phyloP scores from a whole-genome alignment of 495 filamentous ascomycete genomes.

The Bacidia gigantensis region DNA sequence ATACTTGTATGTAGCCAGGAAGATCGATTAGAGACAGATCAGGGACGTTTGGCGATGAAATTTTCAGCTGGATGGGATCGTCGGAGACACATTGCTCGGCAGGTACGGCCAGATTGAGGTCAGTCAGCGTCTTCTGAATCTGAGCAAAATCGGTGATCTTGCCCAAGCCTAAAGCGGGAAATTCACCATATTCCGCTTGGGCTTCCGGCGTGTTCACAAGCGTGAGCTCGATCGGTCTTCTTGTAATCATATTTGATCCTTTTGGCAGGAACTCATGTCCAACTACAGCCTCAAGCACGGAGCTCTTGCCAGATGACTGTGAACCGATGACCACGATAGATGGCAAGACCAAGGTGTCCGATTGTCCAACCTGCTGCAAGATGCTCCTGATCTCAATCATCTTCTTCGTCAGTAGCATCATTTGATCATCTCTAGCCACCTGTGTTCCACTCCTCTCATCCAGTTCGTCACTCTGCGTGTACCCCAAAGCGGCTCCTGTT shows the following conservation, averaged over 20 bases:
- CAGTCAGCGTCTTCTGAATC: constrained; percentile 85
- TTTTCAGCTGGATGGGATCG: constrained; percentile 89
- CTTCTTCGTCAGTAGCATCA: constrained; percentile 98
- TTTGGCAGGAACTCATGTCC: constrained; percentile 97
- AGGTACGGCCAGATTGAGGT: constrained; percentile 86
- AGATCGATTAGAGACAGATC: constrained; percentile 95
- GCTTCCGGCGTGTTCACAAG: constrained; percentile 90
- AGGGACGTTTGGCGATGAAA: constrained; percentile 89
- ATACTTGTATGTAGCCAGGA: constrained; percentile 93
- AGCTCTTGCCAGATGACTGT: constrained; percentile 96
- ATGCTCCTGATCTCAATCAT: constrained; percentile 99
- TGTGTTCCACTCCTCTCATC: constrained; percentile 50
- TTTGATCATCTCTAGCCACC: constrained; percentile 81
- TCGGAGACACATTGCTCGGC: constrained; percentile 85
- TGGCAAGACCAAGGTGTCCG: constrained; percentile 69
- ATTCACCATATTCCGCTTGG: constrained; percentile 88
- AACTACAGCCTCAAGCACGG: constrained; percentile 91
- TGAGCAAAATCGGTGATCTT: constrained; percentile 88
- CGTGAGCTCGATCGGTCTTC: constrained; percentile 90
- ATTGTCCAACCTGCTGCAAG: constrained; percentile 80
- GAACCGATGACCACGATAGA: constrained; percentile 98
- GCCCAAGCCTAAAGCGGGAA: constrained; percentile 78
- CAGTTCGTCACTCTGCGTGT: constrained; percentile 55
- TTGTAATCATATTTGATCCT: constrained; percentile 95
- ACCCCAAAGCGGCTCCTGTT: constrained; percentile 64